Percentiles rank a stretch among this genome's conserved stretches.
phyloP scores from a whole-genome alignment of 2,329 filamentous ascomycete species.

The Raffaelea albimanens region DNA sequence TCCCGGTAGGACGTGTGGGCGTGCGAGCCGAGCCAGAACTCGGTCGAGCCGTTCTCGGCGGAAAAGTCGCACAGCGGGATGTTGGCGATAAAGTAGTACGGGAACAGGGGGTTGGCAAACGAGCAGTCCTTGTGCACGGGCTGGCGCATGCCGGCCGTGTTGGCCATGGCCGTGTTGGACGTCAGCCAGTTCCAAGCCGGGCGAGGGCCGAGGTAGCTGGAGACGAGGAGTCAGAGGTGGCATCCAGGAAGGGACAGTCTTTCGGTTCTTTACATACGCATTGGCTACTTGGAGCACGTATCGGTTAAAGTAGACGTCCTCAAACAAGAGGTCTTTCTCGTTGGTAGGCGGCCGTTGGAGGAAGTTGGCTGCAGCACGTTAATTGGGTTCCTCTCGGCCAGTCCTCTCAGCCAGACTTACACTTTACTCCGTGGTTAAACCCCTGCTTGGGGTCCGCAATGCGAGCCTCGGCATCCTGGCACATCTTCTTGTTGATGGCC shows the following conservation, averaged over 20 bases:
- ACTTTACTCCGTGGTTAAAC: constrained; percentile 16
- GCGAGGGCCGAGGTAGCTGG: constrained; percentile 27
- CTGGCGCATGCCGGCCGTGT: constrained; percentile 25
- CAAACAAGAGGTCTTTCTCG: constrained; percentile 20
- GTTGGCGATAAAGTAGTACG: constrained; percentile 30
- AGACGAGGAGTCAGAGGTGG: not conserved
- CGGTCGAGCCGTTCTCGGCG: constrained; percentile 24
- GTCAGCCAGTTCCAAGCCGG: constrained; percentile 31
- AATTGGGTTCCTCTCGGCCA: too few relatives aligned
- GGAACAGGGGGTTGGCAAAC: constrained; percentile 24
- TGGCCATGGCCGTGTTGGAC: constrained; percentile 27
- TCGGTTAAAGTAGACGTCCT: constrained; percentile 31
- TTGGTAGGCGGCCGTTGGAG: constrained; percentile 26
- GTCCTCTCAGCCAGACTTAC: too few relatives aligned
- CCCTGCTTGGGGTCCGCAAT: constrained; percentile 11
- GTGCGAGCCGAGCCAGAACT: constrained; percentile 32
- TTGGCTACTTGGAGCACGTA: constrained; percentile 30
- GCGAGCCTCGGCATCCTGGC: constrained; percentile 12
- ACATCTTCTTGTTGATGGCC: constrained; percentile 13
- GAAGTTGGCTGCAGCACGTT: constrained; percentile 21
- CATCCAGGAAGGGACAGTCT: constrained; percentile 8
- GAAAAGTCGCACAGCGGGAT: constrained; percentile 26
- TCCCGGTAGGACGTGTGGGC: constrained; percentile 20
- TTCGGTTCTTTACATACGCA: constrained; percentile 19
- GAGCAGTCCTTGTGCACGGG: constrained; percentile 27